These are phyloP conservation scores for Magnaporthiopsis poae DNA, from an alignment of 2,329 filamentous ascomycete species.

Conservation along the genomic window DNA sequence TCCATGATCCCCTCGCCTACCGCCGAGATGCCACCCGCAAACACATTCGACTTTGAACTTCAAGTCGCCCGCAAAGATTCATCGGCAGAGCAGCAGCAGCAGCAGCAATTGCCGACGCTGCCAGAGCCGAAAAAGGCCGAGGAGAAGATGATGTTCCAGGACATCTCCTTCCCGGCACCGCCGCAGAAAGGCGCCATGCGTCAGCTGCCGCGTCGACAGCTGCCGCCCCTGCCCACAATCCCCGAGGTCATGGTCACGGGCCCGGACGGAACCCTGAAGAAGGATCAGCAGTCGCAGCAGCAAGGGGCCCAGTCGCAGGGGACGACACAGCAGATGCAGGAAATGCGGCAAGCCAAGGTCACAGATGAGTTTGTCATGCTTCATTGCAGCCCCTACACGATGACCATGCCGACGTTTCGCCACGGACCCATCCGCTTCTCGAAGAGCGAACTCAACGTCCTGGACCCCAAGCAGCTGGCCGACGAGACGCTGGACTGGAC, in stretches of 20 bases:
- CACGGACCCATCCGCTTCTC: slow-evolving; percentile 47
- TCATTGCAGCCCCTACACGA: slow-evolving; percentile 37
- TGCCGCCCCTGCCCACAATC: slow-evolving; percentile 29
- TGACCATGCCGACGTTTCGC: slow-evolving; percentile 38
- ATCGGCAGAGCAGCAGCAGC: slow-evolving; percentile 3
- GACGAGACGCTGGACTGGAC: slow-evolving; percentile 53
- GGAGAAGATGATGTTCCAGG: slow-evolving; percentile 13
- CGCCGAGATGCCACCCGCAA: slow-evolving; percentile 20
- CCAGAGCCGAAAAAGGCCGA: neutral
- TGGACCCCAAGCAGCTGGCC: slow-evolving; percentile 17
- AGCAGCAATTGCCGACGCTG: neutral
- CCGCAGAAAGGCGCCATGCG: slow-evolving; percentile 22
- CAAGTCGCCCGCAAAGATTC: slow-evolving; percentile 3
- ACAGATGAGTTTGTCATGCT: slow-evolving; percentile 37
- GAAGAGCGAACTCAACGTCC: slow-evolving; percentile 29
- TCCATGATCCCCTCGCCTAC: slow-evolving; percentile 19
- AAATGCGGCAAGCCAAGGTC: slow-evolving; percentile 3
- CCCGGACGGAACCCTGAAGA: too few relatives aligned
- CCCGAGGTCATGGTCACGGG: slow-evolving; percentile 21
- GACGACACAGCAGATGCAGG: neutral
- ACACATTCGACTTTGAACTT: slow-evolving; percentile 14
- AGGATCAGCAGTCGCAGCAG: slow-evolving; percentile 3
- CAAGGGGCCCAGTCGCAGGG: neutral
- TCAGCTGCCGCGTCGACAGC: slow-evolving; percentile 8
- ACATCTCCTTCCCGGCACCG: slow-evolving; percentile 22